Percentiles rank a stretch among this genome's conserved stretches.
These are phyloP conservation scores for Spirogloea muscicola DNA, from an alignment of 139 green algal genomes.

Conservation along the genomic window DNA sequence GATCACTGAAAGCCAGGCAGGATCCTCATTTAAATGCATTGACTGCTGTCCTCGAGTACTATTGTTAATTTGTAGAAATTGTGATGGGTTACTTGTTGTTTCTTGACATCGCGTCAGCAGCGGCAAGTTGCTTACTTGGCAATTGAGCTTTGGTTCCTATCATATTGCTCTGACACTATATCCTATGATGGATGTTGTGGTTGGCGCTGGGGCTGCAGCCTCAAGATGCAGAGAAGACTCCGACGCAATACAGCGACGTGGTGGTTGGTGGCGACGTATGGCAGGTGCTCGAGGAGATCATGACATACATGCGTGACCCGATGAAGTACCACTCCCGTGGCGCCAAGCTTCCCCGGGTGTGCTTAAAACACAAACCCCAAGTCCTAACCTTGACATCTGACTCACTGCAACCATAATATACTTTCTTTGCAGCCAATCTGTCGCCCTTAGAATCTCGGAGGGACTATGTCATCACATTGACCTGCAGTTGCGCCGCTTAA, in stretches of 20 bases:
- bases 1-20: no score
- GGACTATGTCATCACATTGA: not conserved
- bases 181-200: no score
- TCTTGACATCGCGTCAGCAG: no score
- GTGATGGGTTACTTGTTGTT: no score
- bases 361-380: not conserved
- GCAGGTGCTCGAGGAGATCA: constrained; percentile 11
- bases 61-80: no score
- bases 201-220: constrained; percentile 4
- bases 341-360: constrained; percentile 4
- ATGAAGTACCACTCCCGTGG: not conserved
- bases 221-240: not conserved
- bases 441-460: not conserved
- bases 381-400: not conserved
- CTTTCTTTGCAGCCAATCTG: not conserved
- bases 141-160: not conserved
- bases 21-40: no score
- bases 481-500: no score
- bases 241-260: constrained; percentile 11
- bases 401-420: not conserved
- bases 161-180: not conserved
- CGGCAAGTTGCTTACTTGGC: not conserved
- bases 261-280: constrained; percentile 3
- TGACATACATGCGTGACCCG: constrained; percentile 13
- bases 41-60: no score